phyloP scores from a whole-genome alignment of 2,329 filamentous ascomycete genomes.

The Blumeria graminis region DNA sequence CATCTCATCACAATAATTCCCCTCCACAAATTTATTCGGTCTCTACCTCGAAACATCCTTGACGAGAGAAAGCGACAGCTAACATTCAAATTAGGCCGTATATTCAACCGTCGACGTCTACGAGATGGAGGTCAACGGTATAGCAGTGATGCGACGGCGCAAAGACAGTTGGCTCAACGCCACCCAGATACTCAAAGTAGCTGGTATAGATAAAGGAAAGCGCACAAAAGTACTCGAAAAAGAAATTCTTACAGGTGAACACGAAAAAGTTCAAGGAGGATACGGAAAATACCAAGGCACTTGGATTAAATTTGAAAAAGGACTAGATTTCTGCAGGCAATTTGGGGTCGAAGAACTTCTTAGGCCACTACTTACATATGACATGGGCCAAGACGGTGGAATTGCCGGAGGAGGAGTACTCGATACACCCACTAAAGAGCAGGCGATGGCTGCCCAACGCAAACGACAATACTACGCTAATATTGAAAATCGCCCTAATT shows the following conservation, averaged over 20 bases:
- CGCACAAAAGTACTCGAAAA: conserved; percentile 95
- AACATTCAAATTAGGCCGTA: conserved; percentile 33
- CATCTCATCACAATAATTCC: conserved; percentile 8
- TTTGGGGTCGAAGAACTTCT: conserved; percentile 57
- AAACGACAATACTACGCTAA: conserved; percentile 74
- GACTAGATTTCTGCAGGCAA: conserved; percentile 70
- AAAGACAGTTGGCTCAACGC: conserved; percentile 94
- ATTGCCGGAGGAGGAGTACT: conserved; percentile 48
- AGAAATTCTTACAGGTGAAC: conserved; percentile 84
- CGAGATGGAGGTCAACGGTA: conserved; percentile 87
- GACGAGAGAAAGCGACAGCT: conserved; percentile 1
- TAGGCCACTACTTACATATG: conserved; percentile 52
- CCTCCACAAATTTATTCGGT: conserved; percentile 38
- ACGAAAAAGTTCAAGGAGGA: conserved; percentile 95
- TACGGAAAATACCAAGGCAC: conserved; percentile 99
- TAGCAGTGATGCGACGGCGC: conserved; percentile 88
- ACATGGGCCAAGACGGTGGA: conserved; percentile 54
- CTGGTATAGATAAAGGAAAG: conserved; percentile 90
- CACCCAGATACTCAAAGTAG: conserved; percentile 93
- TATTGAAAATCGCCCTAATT: conserved; percentile 41
- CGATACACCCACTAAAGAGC: conserved; percentile 93
- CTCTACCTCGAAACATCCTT: conserved; percentile 9
- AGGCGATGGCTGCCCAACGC: conserved; percentile 86
- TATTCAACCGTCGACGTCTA: conserved; percentile 94
- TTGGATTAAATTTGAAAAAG: conserved; percentile 88